phyloP scores from a whole-genome alignment of 2,329 filamentous ascomycete species.

The Metarhizium guizhouense region DNA sequence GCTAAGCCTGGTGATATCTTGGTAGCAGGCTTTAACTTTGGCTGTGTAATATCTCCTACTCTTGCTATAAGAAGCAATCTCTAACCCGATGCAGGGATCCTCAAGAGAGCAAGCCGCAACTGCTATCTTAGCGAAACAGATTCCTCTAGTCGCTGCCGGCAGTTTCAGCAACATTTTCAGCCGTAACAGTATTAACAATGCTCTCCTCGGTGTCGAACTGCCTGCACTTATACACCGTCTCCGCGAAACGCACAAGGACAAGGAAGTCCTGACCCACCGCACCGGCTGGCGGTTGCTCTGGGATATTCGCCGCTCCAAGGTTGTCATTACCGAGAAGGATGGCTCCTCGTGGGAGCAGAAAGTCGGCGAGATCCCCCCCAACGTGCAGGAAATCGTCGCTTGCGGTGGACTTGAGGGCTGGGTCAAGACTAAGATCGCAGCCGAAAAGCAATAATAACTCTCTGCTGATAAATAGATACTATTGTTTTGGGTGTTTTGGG shows the following conservation, averaged over 20 bases:
- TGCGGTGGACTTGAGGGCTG: conserved; percentile 71
- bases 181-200: conserved; percentile 72
- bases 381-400: conserved; percentile 79
- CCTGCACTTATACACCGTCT: conserved; percentile 57
- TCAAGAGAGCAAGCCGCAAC: conserved; percentile 75
- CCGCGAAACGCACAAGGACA: conserved; percentile 20
- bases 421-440: conserved; percentile 60
- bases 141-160: conserved; percentile 69
- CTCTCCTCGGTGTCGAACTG: conserved; percentile 61
- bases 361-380: conserved; percentile 70
- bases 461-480: not conserved
- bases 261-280: conserved; percentile 51
- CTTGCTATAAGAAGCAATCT: not conserved
- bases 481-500: not conserved
- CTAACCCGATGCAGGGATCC: not conserved
- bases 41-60: conserved; percentile 58
- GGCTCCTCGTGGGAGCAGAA: conserved; percentile 67
- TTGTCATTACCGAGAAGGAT: conserved; percentile 62
- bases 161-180: conserved; percentile 79
- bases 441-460: not conserved
- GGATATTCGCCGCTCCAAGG: conserved; percentile 65
- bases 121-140: conserved; percentile 69
- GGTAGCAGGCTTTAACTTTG: conserved; percentile 83
- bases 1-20: conserved; percentile 69
- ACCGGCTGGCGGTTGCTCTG: conserved; percentile 79